Evolutionary conservation across 352 stramenopile genomes (phyloP).

Genomic region (Globisporangium apiculatum): DNA sequence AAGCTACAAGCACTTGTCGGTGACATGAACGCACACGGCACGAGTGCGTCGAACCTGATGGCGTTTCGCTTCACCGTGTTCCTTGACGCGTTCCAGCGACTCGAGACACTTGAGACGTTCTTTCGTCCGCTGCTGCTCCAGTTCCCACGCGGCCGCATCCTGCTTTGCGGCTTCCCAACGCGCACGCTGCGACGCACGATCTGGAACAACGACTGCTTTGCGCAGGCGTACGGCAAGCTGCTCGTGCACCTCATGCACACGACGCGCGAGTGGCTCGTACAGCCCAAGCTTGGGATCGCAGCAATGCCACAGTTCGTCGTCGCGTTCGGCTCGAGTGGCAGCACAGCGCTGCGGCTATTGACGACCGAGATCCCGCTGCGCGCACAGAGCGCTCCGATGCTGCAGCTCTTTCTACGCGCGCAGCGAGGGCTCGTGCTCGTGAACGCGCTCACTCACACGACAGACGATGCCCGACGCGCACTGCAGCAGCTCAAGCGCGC

Average conservation of each 20-base stretch:
- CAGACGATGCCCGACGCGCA: constrained; percentile 14
- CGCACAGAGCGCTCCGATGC: constrained; percentile 1
- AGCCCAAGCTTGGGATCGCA: constrained; percentile 58
- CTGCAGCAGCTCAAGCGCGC: constrained; percentile 13
- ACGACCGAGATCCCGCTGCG: constrained; percentile 34
- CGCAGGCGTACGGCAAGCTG: constrained; percentile 35
- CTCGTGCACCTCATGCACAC: constrained; percentile 41
- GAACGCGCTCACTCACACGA: constrained; percentile 29
- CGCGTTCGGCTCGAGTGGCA: constrained; percentile 50
- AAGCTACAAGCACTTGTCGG: constrained; percentile 7
- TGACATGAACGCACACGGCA: constrained; percentile 11
- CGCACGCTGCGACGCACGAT: constrained; percentile 22
- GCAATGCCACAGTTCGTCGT: constrained; percentile 61
- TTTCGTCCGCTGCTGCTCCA: constrained; percentile 47
- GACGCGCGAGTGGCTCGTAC: constrained; percentile 61
- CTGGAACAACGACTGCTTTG: constrained; percentile 47
- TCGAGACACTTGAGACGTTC: constrained; percentile 53
- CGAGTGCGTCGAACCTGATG: constrained; percentile 3
- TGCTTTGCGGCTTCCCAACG: constrained; percentile 54
- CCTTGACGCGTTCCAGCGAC: constrained; percentile 52
- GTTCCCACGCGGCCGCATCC: constrained; percentile 56
- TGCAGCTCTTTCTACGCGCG: constrained; percentile 32
- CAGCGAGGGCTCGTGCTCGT: constrained; percentile 51
- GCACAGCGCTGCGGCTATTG: constrained; percentile 42
- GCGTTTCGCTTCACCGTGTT: constrained; percentile 59